Base-by-base conservation (phyloP, 192 early-diverging fungal genomes). In the Pilobolus umbonatus region DNA sequence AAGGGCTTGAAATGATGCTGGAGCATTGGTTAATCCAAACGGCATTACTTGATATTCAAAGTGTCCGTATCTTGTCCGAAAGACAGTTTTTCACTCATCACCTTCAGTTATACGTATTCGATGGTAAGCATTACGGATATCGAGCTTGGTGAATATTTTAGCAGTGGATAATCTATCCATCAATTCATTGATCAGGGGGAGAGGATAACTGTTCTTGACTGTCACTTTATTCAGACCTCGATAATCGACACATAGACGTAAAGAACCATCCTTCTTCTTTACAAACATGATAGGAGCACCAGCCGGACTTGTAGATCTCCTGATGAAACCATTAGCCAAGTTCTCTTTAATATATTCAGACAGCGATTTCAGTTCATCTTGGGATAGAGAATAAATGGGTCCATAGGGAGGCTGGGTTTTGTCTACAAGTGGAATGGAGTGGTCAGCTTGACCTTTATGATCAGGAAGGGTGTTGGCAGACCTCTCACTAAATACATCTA, bases 1-100 rank as follows among this genome's bases (percentile, higher is more conserved):
- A 1, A 77, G 34, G 0, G 54, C 53, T 61, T 80, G 75, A 61
- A 90, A 88, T 0, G 75, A 69, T 0, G 75, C 82, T 0, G 83
- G 80, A 0, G 77, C 79, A 62, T 85, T 87, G 15, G 68, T 73
- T 1, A 88, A 47, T 38, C 86, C 85, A 54, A 85, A 84, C 0
- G 84, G 85, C 43, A 89, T 56, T 14, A 86, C 82, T 0, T 59
- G 32, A 39, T 65, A 85, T 51, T 87, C 69, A 52, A 52, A 89
- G 12, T 62, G 74, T 0, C 74, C 64, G 48, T 71, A 72, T 11
- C 55, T 29, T 1, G 72, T 78, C 0, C 45, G 12, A 35, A 80
- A 82, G 9, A 78, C 72, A 15, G 71, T 81, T 46, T 78, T 78
- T 0, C 48, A 50, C n/a, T 51, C 50, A 7, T 62, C 50, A 17